Percentiles rank a stretch among this genome's conserved stretches.
Evolutionary conservation across 495 filamentous ascomycete species (phyloP).

Genomic region (Trichoderma orchidacearum): DNA sequence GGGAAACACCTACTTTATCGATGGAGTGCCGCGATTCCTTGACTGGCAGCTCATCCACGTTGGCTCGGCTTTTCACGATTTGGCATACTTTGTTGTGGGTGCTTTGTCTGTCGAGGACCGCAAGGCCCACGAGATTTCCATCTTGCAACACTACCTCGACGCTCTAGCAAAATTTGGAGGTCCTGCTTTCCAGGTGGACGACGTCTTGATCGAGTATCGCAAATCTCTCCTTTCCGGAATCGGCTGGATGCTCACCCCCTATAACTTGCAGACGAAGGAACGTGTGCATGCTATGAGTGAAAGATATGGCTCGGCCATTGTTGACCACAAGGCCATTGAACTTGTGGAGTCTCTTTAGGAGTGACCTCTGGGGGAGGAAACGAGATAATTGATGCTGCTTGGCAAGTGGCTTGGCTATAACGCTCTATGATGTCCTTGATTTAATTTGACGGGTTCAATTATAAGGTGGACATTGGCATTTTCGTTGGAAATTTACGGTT

Average conservation of each 20-base stretch:
- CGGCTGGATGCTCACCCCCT: constrained; percentile 18
- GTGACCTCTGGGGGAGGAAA: no score
- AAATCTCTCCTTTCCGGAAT: constrained; percentile 17
- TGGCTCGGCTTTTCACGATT: constrained; percentile 19
- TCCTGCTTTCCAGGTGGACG: constrained; percentile 9
- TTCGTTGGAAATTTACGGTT: no score
- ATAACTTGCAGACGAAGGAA: constrained; percentile 15
- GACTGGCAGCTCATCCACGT: constrained; percentile 21
- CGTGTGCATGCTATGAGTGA: constrained; percentile 16
- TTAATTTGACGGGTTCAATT: no score
- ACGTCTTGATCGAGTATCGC: constrained; percentile 17
- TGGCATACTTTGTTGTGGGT: constrained; percentile 18
- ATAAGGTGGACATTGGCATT: no score
- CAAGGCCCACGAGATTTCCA: constrained; percentile 14
- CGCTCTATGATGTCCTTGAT: no score
- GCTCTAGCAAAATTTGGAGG: constrained; percentile 12
- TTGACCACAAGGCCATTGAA: constrained; percentile 20
- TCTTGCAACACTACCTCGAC: constrained; percentile 17
- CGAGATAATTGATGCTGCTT: no score
- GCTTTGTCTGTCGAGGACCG: constrained; percentile 18
- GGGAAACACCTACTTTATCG: constrained; percentile 16
- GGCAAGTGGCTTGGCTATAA: no score
- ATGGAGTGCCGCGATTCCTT: constrained; percentile 17
- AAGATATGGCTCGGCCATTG: constrained; percentile 17
- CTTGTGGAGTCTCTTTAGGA: constrained; percentile 13